phyloP scores from a whole-genome alignment of 345 rosid species.

The Excoecaria cochinchinensis region DNA sequence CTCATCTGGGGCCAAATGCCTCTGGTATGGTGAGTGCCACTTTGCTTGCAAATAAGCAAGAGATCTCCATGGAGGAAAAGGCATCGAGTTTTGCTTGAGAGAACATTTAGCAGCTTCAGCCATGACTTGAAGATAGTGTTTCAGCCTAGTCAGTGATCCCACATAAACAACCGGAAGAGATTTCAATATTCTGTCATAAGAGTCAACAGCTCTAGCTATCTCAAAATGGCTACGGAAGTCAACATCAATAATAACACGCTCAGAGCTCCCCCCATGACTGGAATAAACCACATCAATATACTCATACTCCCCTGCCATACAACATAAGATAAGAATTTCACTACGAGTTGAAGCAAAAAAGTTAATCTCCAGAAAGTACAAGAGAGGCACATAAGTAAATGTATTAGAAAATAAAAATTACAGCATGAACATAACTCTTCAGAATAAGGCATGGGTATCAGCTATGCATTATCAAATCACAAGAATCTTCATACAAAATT shows the following conservation, averaged over 20 bases:
- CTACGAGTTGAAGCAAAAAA: background rate
- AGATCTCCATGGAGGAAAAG: conserved; percentile 97
- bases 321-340: background rate
- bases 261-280: conserved; percentile 44
- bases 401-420: too few species aligned
- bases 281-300: conserved; percentile 68
- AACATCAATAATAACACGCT: conserved; percentile 74
- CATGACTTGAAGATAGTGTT: conserved; percentile 81
- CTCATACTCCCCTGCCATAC: conserved; percentile 76
- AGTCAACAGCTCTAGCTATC: conserved; percentile 89
- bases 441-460: background rate
- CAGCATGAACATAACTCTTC: background rate
- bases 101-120: conserved; percentile 80
- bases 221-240: conserved; percentile 93
- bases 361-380: background rate
- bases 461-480: too few species aligned
- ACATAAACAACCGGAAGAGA: conserved; percentile 74
- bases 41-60: conserved; percentile 76
- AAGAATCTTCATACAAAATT: background rate
- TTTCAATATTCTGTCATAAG: conserved; percentile 69
- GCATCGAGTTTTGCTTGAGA: conserved; percentile 91
- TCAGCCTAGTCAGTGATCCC: conserved; percentile 60
- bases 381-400: too few species aligned
- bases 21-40: conserved; percentile 70
- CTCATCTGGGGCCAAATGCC: conserved; percentile 45